Percentiles rank a stretch among this genome's conserved stretches.
Conservation (phyloP, 345 rosid species). For the Cardamine chenopodiifolia region DNA sequence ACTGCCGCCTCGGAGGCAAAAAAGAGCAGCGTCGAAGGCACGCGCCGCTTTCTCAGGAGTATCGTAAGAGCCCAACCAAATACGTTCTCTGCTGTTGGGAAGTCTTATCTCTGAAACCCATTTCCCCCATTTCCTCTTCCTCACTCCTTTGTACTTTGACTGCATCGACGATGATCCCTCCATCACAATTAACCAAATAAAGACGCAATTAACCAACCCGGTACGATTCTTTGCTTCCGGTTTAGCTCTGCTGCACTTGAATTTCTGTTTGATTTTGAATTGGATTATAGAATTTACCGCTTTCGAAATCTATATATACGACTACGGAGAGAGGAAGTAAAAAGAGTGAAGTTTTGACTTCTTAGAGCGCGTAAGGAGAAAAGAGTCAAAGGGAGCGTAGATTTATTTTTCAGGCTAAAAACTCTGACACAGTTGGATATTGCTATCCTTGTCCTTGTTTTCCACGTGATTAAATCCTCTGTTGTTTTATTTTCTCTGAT, state of each 20-base stretch:
- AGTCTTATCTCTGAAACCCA: conserved; percentile 93
- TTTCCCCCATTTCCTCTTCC: conserved; percentile 93
- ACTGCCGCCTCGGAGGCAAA: conserved; percentile 66
- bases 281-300: conserved; percentile 16
- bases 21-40: conserved; percentile 83
- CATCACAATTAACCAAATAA: background rate
- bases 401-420: too few relatives aligned
- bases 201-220: background rate
- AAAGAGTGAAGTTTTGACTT: conserved; percentile 36
- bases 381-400: conserved; percentile 20
- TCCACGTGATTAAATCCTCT: conserved; percentile 27
- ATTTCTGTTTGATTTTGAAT: background rate
- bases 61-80: conserved; percentile 85
- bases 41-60: conserved; percentile 79
- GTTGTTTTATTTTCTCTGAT: background rate
- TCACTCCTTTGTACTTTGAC: conserved; percentile 74
- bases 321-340: background rate
- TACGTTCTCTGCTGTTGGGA: conserved; percentile 84
- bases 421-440: background rate
- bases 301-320: conserved; percentile 11
- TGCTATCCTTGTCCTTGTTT: conserved; percentile 27
- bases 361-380: conserved; percentile 25
- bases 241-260: background rate
- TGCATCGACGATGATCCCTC: conserved; percentile 30
- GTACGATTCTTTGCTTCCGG: background rate